Evolutionary conservation across 345 rosid genomes (phyloP), one percentile per base, ranked within the genome.

Genomic region (Salix koriyanagi): DNA sequence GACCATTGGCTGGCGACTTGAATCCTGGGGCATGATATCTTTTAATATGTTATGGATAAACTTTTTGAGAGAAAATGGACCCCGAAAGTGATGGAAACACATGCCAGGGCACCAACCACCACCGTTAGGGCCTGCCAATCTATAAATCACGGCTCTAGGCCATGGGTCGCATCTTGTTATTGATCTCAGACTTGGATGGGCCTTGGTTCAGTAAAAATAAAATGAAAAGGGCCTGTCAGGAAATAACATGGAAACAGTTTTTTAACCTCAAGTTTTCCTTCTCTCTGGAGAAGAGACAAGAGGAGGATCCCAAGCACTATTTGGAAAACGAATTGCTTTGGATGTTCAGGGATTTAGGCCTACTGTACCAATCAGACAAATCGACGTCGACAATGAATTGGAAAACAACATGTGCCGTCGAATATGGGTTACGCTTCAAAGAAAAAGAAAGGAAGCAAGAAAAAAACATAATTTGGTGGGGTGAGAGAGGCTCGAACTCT

Each of bases 401-500:
- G 50, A 46, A 46, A 46, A 46, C 5, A 15, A 44, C 50, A 44
- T 13, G 50, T 14, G 2, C 50, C 50, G 14, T 41, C 13, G 44
- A 41, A 9, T 2, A 41, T 2, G 44, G 13, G 44, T 2, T 10
- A 41, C 3, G 13, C 44, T 41, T 9, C 3, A 41, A 41, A 41
- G 13, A 2, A 30, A 28, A 28, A 1, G 28, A 39, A 41, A 41
- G 44, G 44, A 41, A 41, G 13, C 44, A 2, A 41, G 3, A 2
- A 41, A 9, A 2, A 41, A 9, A 9, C 2, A 11, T 2, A 5
- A 39, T 9, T 41, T 41, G 44, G 1, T 41, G 44, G 85, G 88
- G 83, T 81, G 83, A 85, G 84, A 78, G 86, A 76, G 83, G 85
- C 79, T 87, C 86, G 87, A 85, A 84, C 90, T 76, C 83, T 83